Percentiles rank a stretch among this genome's conserved stretches.
Evolutionary conservation across 176 grass and related monocot genomes (phyloP).

Genomic region (Themeda triandra): DNA sequence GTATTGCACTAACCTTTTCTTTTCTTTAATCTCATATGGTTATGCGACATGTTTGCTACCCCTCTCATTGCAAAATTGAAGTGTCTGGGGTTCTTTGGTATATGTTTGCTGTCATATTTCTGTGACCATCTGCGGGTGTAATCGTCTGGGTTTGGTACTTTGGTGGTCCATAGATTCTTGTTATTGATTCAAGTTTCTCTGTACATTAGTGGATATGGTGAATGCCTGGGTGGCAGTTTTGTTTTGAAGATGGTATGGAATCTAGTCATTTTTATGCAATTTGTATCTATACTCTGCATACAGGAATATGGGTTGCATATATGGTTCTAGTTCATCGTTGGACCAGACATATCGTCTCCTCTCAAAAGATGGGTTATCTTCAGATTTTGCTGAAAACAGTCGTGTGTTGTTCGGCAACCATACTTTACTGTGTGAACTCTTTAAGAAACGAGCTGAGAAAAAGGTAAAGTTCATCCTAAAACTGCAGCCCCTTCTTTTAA

Average conservation of each 20-base stretch:
- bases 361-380: constrained; percentile 35
- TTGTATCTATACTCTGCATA: background rate
- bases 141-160: background rate
- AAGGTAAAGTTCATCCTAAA: constrained; percentile 50
- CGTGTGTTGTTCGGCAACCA: constrained; percentile 60
- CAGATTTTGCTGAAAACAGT: constrained; percentile 54
- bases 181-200: constrained; percentile 13
- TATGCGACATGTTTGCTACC: background rate
- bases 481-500: background rate
- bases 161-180: background rate
- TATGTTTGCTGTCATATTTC: constrained; percentile 12
- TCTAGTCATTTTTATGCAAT: constrained; percentile 10
- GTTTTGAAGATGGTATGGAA: background rate
- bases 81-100: background rate
- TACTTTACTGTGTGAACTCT: constrained; percentile 58
- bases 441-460: constrained; percentile 50
- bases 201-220: background rate
- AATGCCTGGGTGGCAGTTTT: constrained; percentile 10
- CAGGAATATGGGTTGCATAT: constrained; percentile 49
- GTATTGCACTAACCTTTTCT: constrained; percentile 27
- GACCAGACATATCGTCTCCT: constrained; percentile 63
- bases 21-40: constrained; percentile 1
- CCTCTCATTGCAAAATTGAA: constrained; percentile 3
- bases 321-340: constrained; percentile 45
- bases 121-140: background rate